A percentile compares a stretch with the other conserved stretches of the same genome.
Evolutionary conservation across 2,329 filamentous ascomycete species (phyloP).

Genomic region (Leptosphaerulina australis): DNA sequence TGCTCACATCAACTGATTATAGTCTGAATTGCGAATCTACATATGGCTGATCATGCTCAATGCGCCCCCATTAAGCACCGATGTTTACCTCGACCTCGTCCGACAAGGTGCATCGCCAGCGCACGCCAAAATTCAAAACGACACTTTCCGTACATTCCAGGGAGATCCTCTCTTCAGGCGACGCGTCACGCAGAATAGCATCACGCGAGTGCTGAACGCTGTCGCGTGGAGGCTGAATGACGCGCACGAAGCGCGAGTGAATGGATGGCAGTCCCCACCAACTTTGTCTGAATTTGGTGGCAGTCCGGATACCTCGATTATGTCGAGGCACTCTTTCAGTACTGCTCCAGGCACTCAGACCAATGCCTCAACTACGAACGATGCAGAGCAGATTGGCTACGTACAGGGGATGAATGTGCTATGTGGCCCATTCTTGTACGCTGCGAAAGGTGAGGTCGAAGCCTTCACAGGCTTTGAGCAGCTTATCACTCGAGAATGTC

Average conservation of each 20-base stretch:
- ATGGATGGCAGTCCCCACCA: conserved; percentile 58
- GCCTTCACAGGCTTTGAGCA: conserved; percentile 90
- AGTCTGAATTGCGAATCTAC: conserved; percentile 94
- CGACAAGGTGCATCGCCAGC: conserved; percentile 92
- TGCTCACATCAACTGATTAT: conserved; percentile 14
- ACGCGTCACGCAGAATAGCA: conserved; percentile 90
- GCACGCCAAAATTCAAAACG: conserved; percentile 97
- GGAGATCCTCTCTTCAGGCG: conserved; percentile 97
- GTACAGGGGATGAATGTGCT: conserved; percentile 99
- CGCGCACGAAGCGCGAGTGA: conserved; percentile 64
- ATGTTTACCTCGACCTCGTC: conserved; percentile 86
- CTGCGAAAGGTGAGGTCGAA: conserved; percentile 90
- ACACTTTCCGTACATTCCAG: conserved; percentile 94
- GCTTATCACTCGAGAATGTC: conserved; percentile 85
- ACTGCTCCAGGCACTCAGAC: conserved; percentile 30
- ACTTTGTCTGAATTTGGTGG: conserved; percentile 57
- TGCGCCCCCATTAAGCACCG: conserved; percentile 80
- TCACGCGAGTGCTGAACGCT: conserved; percentile 93
- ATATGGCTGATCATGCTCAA: conserved; percentile 95
- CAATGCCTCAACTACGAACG: conserved; percentile 44
- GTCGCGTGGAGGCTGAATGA: conserved; percentile 94
- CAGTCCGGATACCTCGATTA: conserved; percentile 51
- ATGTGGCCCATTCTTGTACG: conserved; percentile 93
- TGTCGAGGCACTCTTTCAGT: conserved; percentile 43
- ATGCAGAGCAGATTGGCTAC: conserved; percentile 79